Base-by-base conservation (phyloP, 2,329 filamentous ascomycete species). In the Cadophora luteo-olivacea region DNA sequence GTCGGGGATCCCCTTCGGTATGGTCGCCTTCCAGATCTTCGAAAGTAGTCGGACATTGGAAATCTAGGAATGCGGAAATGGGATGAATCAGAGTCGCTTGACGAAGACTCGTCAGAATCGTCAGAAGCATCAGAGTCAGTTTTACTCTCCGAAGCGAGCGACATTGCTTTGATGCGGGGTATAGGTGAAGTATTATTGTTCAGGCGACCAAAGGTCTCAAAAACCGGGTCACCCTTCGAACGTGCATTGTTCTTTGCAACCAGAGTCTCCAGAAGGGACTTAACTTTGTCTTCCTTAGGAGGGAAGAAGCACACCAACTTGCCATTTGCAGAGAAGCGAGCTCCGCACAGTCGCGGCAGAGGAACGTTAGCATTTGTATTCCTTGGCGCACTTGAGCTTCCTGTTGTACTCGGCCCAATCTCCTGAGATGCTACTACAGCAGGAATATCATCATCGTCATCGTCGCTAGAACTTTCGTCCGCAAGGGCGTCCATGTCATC, bases 381-480 rank as follows among this genome's bases (percentile, higher is more conserved):
- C 7, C 82, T 80, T 1, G 85, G 82, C 1, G 83, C 83, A 55
- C 89, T 79, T 2, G 85, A 84, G 4, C 83, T 84, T 54, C 86
- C 86, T 4, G 83, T 81, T 25, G 81, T 82, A 69, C 84, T 87
- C 9, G 84, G 82, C 54, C 82, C 84, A 25, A 90, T 80, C 72
- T 90, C 87, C 71, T 89, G 87, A 7, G 87, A 89, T 85, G 90
- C 87, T 65, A 85, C 84, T 14, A 84, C 85, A n/a, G 76, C 72
- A 33, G 77, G 77, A 55, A 78, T 77, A 70, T 78, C 72, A 14
- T 80, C 81, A 60, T 94, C 92, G 72, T 94, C 92, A 69, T 93
- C 91, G 70, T 93, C 91, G 74, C 92, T 97, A 3, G 93, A 97
- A 72, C 92, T 95, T 72, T 96, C 93, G 67, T 92, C 91, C 36